A percentile compares a stretch with the other conserved stretches of the same genome.
These are phyloP conservation scores for Schwanniomyces sp. DNA, from an alignment of 805 yeast genomes.

Conservation along the genomic window DNA sequence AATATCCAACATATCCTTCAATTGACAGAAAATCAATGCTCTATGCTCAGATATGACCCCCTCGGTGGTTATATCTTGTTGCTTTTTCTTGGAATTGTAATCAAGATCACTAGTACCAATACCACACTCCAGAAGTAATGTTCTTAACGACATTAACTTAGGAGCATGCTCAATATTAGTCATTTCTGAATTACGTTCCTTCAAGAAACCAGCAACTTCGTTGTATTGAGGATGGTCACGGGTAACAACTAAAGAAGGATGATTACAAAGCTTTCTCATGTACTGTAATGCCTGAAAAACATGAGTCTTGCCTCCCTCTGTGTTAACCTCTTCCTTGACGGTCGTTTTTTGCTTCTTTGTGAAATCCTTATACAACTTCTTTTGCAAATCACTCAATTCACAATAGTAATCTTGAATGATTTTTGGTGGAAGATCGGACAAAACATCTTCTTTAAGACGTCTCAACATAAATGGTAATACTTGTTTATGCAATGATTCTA, in stretches of 20 bases:
- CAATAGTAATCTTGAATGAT: constrained; percentile 98
- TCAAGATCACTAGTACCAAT: constrained; percentile 57
- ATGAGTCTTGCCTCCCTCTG: constrained; percentile 70
- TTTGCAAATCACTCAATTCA: constrained; percentile 88
- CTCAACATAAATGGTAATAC: constrained; percentile 95
- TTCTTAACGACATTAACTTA: constrained; percentile 78
- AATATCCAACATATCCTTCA: constrained; percentile 96
- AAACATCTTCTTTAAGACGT: constrained; percentile 92
- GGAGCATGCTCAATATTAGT: constrained; percentile 87
- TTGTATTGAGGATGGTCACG: constrained; percentile 79
- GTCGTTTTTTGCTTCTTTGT: constrained; percentile 77
- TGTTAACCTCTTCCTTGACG: constrained; percentile 63
- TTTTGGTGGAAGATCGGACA: constrained; percentile 95
- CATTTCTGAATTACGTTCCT: constrained; percentile 56
- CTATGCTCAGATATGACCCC: constrained; percentile 92
- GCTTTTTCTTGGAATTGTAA: constrained; percentile 27
- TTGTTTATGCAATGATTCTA: constrained; percentile 95
- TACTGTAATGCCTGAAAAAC: constrained; percentile 97
- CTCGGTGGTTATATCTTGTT: constrained; percentile 42
- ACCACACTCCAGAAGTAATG: constrained; percentile 86
- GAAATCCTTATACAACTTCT: constrained; percentile 83
- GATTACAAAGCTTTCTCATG: constrained; percentile 95
- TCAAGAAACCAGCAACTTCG: constrained; percentile 64
- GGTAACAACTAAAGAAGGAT: constrained; percentile 86
- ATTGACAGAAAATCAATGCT: constrained; percentile 91